phyloP scores from a whole-genome alignment of 23 red algal genomes.

The Gracilariopsis chorda region DNA sequence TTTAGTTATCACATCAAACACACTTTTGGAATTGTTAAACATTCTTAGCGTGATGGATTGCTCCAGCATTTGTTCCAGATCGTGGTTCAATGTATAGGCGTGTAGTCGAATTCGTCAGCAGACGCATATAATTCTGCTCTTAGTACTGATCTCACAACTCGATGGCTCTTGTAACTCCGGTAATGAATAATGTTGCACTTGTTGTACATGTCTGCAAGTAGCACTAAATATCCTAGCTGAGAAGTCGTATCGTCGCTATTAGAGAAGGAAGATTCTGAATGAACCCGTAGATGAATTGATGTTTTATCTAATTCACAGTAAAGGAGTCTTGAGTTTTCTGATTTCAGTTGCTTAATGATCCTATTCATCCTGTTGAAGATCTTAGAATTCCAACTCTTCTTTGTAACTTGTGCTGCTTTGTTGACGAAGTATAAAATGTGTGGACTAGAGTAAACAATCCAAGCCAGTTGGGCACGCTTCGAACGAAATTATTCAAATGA shows the following conservation, averaged over 20 bases:
- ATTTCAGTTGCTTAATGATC: neutral
- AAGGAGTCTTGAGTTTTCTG: neutral
- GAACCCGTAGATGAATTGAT: neutral
- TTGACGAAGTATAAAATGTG: neutral
- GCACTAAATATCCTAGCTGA: constrained; percentile 18
- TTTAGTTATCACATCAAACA: neutral
- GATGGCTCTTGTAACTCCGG: neutral
- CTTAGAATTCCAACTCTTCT: neutral
- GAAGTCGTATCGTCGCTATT: neutral
- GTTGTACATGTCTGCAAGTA: neutral
- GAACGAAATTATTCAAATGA: neutral
- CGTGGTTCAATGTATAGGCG: neutral
- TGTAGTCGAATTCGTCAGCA: neutral
- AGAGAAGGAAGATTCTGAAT: constrained; percentile 23
- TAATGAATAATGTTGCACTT: neutral
- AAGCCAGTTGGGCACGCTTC: neutral
- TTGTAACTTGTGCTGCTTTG: neutral
- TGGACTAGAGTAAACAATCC: neutral
- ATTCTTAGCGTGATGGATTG: neutral
- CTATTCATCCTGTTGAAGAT: neutral
- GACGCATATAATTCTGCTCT: neutral
- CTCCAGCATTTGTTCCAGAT: neutral
- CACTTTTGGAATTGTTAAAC: neutral
- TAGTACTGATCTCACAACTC: neutral
- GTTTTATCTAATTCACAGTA: neutral